Base-by-base conservation (phyloP, 345 rosid genomes). In the Corchorus olitorius region DNA sequence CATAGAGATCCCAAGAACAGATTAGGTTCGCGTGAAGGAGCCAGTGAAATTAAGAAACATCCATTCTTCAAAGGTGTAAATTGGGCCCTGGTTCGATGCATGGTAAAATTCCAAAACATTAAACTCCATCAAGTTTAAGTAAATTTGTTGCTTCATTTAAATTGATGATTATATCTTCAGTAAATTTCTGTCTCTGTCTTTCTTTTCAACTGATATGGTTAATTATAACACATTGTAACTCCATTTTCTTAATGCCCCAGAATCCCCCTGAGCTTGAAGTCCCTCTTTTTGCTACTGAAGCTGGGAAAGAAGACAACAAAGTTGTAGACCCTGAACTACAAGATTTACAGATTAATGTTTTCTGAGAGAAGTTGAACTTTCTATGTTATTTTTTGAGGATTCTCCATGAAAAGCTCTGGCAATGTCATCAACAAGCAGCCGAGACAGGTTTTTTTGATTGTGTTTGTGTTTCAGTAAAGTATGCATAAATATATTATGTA, bases 11-110 rank as follows among this genome's bases (percentile, higher is more conserved):
- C 97, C n/a, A 90, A 88, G 78, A 84, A 62, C 77, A 90, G 99
- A 82, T 75, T 93, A 83, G 98, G 94, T 9, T 88, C 96, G 17
- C 85, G 73, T 2, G 96, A 90, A 88, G 99, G 98, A 75, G 91
- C 93, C n/a, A 90, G 84, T 6, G 98, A 92, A 72, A 79, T 95
- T 45, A 95, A 95, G 85, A 73, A 83, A n/a, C 99, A 95, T 79
- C 83, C 93, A 9, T 93, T 88, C 86, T 95, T 93, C 85, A 91
- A 83, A 45, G 94, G 92, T 37, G 62, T 88, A 78, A 92, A 90
- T 55, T 95, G 98, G 98, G 96, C 99, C 77, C 80, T 95, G 12
- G 87, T 95, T 70, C 98, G 99, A 35, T 89, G 94, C 91, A 84
- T 76, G 91, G 99, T 95, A 90, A 90, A 84, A 12, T 70, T 49